Evolutionary conservation across 805 yeast genomes (phyloP).

Genomic region (Hanseniaspora occidentalis): DNA sequence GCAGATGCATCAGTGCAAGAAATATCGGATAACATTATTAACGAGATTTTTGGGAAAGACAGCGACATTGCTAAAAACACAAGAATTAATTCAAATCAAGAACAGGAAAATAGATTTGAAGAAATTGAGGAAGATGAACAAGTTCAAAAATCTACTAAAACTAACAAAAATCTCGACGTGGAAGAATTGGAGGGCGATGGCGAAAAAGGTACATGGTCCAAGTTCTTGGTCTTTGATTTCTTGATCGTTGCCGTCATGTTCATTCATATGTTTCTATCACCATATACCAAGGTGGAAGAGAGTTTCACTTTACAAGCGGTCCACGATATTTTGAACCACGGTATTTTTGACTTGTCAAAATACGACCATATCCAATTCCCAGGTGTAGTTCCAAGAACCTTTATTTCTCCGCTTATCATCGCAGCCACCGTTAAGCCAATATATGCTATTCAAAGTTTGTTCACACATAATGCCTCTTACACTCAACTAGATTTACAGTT

Average conservation of each 20-base stretch:
- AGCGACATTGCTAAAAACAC: too few species aligned
- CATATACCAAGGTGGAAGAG: slow-evolving; percentile 88
- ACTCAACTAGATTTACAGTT: slow-evolving; percentile 42
- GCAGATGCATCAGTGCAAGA: slow-evolving; percentile 11
- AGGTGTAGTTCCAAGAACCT: slow-evolving; percentile 82
- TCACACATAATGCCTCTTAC: slow-evolving; percentile 4
- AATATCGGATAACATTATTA: slow-evolving; percentile 9
- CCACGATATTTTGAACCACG: slow-evolving; percentile 64
- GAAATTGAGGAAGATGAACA: slow-evolving; percentile 6
- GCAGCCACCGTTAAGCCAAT: slow-evolving; percentile 34
- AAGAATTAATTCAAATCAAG: slow-evolving; percentile 2
- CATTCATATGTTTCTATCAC: slow-evolving; percentile 45
- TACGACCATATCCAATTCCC: slow-evolving; percentile 76
- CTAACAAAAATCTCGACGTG: not conserved
- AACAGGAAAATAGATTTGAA: not conserved
- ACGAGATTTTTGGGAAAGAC: too few species aligned
- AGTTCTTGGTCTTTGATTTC: slow-evolving; percentile 11
- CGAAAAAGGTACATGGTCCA: not conserved
- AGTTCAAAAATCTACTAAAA: not conserved
- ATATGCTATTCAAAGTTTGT: slow-evolving; percentile 5
- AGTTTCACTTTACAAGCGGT: slow-evolving; percentile 85
- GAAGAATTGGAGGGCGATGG: slow-evolving; percentile 3
- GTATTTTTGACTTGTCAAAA: slow-evolving; percentile 28
- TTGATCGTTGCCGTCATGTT: slow-evolving; percentile 34
- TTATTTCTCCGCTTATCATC: slow-evolving; percentile 54